A percentile compares a stretch with the other conserved stretches of the same genome.
phyloP scores from a whole-genome alignment of 257 asterid genomes.

The Lavandula angustifolia region DNA sequence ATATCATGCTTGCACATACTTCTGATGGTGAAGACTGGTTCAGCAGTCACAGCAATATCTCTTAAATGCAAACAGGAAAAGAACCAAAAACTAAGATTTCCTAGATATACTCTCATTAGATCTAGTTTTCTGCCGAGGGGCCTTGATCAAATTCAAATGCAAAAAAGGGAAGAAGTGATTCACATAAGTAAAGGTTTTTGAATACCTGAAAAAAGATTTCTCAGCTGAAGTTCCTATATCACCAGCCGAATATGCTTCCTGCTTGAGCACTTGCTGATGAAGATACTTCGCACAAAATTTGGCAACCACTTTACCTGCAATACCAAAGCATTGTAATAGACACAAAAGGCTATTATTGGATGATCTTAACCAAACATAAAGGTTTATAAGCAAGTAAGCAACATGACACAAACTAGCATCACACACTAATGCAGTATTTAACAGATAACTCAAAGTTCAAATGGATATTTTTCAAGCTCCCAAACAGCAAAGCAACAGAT shows the following conservation, averaged over 20 bases:
- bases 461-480: background rate
- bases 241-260: constrained; percentile 80
- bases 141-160: background rate
- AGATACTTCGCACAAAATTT: constrained; percentile 97
- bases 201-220: constrained; percentile 87
- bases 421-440: background rate
- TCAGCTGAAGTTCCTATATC: constrained; percentile 84
- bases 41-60: background rate
- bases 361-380: background rate
- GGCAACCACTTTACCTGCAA: constrained; percentile 94
- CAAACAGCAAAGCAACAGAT: background rate
- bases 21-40: constrained; percentile 6
- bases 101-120: constrained; percentile 3
- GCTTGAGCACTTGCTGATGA: constrained; percentile 91
- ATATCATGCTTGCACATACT: constrained; percentile 1
- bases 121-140: background rate
- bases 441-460: constrained; percentile 3
- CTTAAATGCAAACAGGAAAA: background rate
- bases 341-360: constrained; percentile 13
- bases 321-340: background rate
- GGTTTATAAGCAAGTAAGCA: background rate
- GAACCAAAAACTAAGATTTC: background rate
- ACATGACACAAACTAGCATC: background rate
- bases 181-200: constrained; percentile 19
- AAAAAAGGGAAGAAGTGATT: constrained; percentile 9